These are phyloP conservation scores for Moesziomyces parantarcticus DNA, from an alignment of 1,284 basidiomycete species.

Conservation along the genomic window DNA sequence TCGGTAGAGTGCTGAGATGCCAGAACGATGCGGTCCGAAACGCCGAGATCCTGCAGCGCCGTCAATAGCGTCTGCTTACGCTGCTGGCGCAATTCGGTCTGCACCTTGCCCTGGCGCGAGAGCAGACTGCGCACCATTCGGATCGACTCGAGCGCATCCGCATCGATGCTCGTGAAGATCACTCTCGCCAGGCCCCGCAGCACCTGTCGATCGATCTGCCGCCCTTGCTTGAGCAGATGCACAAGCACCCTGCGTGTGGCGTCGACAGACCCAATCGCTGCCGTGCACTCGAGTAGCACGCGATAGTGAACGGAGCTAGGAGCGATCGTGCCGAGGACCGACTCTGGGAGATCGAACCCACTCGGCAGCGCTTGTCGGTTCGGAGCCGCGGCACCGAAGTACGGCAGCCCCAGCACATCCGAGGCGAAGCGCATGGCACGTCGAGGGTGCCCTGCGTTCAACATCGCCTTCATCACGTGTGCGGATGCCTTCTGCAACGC, in stretches of 20 bases:
- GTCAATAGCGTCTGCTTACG: slow-evolving; percentile 16
- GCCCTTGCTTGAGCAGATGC: slow-evolving; percentile 17
- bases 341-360: slow-evolving; percentile 4
- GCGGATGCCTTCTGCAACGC: slow-evolving; percentile 11
- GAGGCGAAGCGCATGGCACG: slow-evolving; percentile 36
- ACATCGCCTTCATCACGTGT: slow-evolving; percentile 29
- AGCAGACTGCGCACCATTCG: slow-evolving; percentile 12
- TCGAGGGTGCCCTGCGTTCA: slow-evolving; percentile 17
- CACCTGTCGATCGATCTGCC: slow-evolving; percentile 21
- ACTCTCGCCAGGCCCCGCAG: slow-evolving; percentile 21
- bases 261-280: slow-evolving; percentile 17
- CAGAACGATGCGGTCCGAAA: slow-evolving; percentile 12
- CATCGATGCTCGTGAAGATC: slow-evolving; percentile 37
- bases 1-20: slow-evolving; percentile 20
- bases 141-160: slow-evolving; percentile 31
- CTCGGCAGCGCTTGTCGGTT: slow-evolving; percentile 4
- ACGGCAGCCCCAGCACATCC: slow-evolving; percentile 19
- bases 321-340: background rate
- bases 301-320: slow-evolving; percentile 29
- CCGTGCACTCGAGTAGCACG: slow-evolving; percentile 32
- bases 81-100: background rate
- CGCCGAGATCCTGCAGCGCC: slow-evolving; percentile 15
- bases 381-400: slow-evolving; percentile 19
- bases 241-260: slow-evolving; percentile 25
- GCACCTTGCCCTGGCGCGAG: background rate